Evolutionary conservation across 495 filamentous ascomycete species (phyloP), one percentile per base, ranked within the genome.

Genomic region (Apodospora peruviana): DNA sequence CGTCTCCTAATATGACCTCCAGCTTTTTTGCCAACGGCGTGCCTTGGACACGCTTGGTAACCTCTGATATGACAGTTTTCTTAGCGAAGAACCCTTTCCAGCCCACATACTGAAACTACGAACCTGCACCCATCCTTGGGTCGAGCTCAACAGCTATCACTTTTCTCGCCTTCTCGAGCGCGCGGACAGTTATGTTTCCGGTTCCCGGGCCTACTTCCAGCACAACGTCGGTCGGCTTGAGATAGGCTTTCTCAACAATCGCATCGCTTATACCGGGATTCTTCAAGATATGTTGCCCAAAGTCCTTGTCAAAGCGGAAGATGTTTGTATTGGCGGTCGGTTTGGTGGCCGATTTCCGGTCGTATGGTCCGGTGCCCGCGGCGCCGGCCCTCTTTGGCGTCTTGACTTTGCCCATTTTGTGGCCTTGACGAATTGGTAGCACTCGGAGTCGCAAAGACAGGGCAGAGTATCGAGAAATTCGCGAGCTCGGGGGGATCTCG

Each of bases 1-100:
- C 90, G 65, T 97, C 91, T 11, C 91, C 93, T 2, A 97, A 74
- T 34, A 95, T 73, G 21, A 96, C 81, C 42, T 95, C 88, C 35
- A 96, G 69, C 53, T 83, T 76, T 60, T 88, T 91, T 56, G 85
- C 82, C 49, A 83, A 75, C 3, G 90, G 87, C 35, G 81, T 91
- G 16, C 86, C 88, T 64, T 95, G 88, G 22, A 96, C 89, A 50
- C 90, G 85, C 62, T 96, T 96, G 38, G 91, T 95, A 53, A 95
- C 80, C 66, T 97, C 93, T 22, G 3, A n/a, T n/a, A n/a, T 10
- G 39, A 12, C 7, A 16, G 19, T 41, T 41, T 41, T 21, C 9
- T 19, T 8, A 41, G 39, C 11, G 19, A 16, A 2, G 8, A 17
- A 17, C 39, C 11, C 5, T 10, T 2, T 10, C n/a, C 20, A 4